Evolutionary conservation across 345 rosid species (phyloP).

Genomic region (Lumnitzera racemosa): DNA sequence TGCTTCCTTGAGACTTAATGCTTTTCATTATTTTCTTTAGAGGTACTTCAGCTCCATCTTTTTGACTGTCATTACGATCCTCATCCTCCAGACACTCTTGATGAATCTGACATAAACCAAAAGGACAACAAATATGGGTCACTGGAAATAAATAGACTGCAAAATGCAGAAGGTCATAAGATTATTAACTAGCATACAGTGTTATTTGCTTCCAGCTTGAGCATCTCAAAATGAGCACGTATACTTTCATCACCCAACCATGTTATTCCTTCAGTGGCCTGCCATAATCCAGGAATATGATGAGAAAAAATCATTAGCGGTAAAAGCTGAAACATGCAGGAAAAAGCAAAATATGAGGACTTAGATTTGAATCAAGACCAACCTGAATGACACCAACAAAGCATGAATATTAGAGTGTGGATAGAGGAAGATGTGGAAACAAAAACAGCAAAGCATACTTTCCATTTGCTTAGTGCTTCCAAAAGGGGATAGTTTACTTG

Average conservation of each 20-base stretch:
- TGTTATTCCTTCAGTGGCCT: constrained; percentile 54
- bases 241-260: constrained; percentile 86
- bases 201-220: constrained; percentile 49
- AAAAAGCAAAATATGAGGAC: neutral
- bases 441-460: too few relatives aligned
- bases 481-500: too few relatives aligned
- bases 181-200: constrained; percentile 35
- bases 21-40: constrained; percentile 65
- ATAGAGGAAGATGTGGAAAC: too few relatives aligned
- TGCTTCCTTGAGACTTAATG: constrained; percentile 61
- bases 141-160: constrained; percentile 1
- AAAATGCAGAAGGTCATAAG: neutral
- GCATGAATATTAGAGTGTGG: too few relatives aligned
- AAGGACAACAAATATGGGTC: constrained; percentile 10
- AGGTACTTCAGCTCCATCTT: constrained; percentile 74
- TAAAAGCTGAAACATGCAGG: neutral
- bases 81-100: constrained; percentile 33
- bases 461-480: too few relatives aligned
- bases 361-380: too few relatives aligned
- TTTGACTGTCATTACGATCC: constrained; percentile 46
- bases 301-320: too few relatives aligned
- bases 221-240: constrained; percentile 59
- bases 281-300: constrained; percentile 6
- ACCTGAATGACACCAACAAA: too few relatives aligned
- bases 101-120: constrained; percentile 36